A percentile compares a stretch with the other conserved stretches of the same genome.
Conservation (phyloP, 495 filamentous ascomycete genomes). For the Trichoderma gamsii region DNA sequence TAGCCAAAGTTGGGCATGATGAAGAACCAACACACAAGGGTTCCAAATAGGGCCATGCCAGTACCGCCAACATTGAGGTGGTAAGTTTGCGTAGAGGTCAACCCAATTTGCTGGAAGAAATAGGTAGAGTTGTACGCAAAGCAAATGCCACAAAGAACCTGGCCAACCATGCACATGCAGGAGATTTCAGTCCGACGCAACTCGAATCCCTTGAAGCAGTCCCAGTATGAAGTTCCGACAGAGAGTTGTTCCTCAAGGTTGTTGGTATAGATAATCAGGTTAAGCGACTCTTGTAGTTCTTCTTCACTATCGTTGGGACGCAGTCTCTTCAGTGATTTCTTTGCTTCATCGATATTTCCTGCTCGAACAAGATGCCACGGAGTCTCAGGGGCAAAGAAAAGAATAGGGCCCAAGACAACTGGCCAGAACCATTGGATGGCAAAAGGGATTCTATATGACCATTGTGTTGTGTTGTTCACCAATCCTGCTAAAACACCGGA, state of each 20-base stretch:
- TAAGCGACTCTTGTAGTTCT: constrained; percentile 57
- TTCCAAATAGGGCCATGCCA: constrained; percentile 47
- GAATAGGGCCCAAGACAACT: constrained; percentile 54
- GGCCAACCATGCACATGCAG: constrained; percentile 34
- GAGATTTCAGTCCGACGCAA: constrained; percentile 61
- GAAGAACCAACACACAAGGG: constrained; percentile 44
- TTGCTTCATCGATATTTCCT: constrained; percentile 49
- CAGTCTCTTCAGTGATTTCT: constrained; percentile 52
- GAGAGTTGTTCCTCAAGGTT: constrained; percentile 55
- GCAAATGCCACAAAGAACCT: constrained; percentile 40
- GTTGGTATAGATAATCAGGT: constrained; percentile 68
- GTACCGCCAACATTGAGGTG: constrained; percentile 33
- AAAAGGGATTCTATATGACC: constrained; percentile 60
- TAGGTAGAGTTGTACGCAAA: constrained; percentile 61
- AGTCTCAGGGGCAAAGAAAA: constrained; percentile 57
- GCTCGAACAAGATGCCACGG: constrained; percentile 69
- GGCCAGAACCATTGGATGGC: constrained; percentile 73
- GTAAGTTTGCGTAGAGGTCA: constrained; percentile 50
- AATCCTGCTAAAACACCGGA: constrained; percentile 55
- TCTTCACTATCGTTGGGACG: constrained; percentile 43
- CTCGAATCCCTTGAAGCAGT: constrained; percentile 63
- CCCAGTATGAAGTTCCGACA: constrained; percentile 51
- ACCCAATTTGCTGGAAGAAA: constrained; percentile 62
- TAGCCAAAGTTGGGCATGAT: constrained; percentile 44
- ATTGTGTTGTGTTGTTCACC: constrained; percentile 46